Percentiles rank a stretch among this genome's conserved stretches.
These are phyloP conservation scores for Aspergillus texensis DNA, from an alignment of 2,329 filamentous ascomycete genomes.

Conservation along the genomic window DNA sequence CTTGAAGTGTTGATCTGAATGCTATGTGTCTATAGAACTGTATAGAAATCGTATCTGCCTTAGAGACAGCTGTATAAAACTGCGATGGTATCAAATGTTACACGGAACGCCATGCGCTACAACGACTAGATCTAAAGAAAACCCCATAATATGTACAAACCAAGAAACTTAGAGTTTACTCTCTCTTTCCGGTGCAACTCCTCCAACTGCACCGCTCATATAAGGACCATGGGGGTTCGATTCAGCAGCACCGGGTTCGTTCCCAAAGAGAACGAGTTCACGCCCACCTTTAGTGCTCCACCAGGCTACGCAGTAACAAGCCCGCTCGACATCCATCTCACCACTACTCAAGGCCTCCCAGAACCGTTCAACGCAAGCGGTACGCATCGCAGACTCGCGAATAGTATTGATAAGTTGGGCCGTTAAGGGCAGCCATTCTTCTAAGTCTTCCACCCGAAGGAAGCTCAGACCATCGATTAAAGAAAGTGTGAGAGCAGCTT, in stretches of 20 bases:
- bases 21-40: background rate
- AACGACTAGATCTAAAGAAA: background rate
- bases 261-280: slow-evolving; percentile 57
- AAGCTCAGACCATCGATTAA: slow-evolving; percentile 78
- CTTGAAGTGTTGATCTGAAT: slow-evolving; percentile 9
- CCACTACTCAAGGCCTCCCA: slow-evolving; percentile 79
- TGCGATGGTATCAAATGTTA: slow-evolving; percentile 19
- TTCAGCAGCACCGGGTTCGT: slow-evolving; percentile 20
- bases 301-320: slow-evolving; percentile 79
- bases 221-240: slow-evolving; percentile 38
- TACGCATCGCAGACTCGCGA: slow-evolving; percentile 62
- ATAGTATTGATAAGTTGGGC: slow-evolving; percentile 70
- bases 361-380: slow-evolving; percentile 69
- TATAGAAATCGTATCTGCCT: background rate
- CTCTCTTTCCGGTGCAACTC: slow-evolving; percentile 39
- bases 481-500: slow-evolving; percentile 74
- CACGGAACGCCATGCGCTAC: slow-evolving; percentile 17
- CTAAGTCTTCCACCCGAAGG: slow-evolving; percentile 68
- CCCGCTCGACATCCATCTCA: slow-evolving; percentile 86
- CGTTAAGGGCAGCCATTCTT: slow-evolving; percentile 77
- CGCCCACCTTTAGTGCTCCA: slow-evolving; percentile 71
- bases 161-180: slow-evolving; percentile 47
- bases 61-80: background rate
- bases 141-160: slow-evolving; percentile 1
- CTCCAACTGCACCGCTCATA: slow-evolving; percentile 60